Evolutionary conservation across 2,329 filamentous ascomycete species (phyloP), one percentile per base, ranked within the genome.

Genomic region (Drechslera avenae): DNA sequence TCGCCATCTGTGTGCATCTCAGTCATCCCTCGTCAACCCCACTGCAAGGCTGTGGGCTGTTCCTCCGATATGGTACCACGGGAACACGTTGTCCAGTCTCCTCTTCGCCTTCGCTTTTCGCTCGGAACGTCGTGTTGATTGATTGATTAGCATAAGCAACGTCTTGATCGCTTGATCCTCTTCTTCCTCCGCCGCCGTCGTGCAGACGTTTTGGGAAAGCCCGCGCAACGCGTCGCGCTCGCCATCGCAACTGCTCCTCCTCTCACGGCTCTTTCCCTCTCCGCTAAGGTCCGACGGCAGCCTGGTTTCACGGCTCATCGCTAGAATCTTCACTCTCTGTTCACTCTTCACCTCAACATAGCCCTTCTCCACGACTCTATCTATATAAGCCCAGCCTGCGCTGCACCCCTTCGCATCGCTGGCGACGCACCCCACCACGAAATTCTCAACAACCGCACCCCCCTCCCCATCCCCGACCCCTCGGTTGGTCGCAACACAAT

Each of bases 181-280:
- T n/a, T n/a, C n/a, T n/a, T n/a, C n/a, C n/a, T n/a, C n/a, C n/a
- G n/a, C 30, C 34, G 2, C 26, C 32, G 36, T 16, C 30, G 35
- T 21, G 31, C n/a, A 14, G 17, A 18, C 28, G 14, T n/a, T 36
- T 30, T 14, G 16, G 28, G 28, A 33, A 39, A 39, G 39, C 8
- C 30, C 40, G 49, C 48, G 45, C 45, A 52, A 43, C 53, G 53
- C 50, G 53, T 56, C 41, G 50, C 37, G 45, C 26, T 46, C 26
- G 16, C 37, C 30, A 50, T 44, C 33, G 40, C 31, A 44, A 50
- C 41, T 41, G 50, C 46, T 10, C 26, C 21, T 7, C 21, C 50
- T 41, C 40, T n/a, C 37, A 49, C 34, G 40, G 36, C 46, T 19
- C 18, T 21, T 51, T 36, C 32, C 43, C 34, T 34, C 14, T 36